These are phyloP conservation scores for Globisporangium cederbergense DNA, from an alignment of 352 stramenopile genomes.

Conservation along the genomic window DNA sequence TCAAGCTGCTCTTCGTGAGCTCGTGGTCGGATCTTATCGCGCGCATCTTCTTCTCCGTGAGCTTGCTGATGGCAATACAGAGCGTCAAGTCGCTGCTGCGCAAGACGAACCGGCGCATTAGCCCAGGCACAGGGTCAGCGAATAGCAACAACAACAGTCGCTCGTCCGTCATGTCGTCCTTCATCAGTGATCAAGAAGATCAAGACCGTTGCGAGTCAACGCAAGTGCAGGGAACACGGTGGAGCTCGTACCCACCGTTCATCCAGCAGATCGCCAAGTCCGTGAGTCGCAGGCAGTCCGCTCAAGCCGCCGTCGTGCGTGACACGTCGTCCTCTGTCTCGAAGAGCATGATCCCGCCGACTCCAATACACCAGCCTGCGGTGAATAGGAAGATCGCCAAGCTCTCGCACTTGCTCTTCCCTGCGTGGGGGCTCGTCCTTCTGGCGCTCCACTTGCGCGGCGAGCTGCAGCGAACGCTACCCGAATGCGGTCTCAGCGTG, in stretches of 20 bases:
- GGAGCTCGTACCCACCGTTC: not conserved
- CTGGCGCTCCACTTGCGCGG: conserved; percentile 22
- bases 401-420: conserved; percentile 18
- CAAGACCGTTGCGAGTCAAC: not conserved
- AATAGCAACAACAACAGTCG: not conserved
- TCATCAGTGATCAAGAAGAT: not conserved
- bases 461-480: not conserved
- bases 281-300: not conserved
- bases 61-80: conserved; percentile 28
- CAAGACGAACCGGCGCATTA: not conserved
- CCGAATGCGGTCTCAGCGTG: conserved; percentile 24
- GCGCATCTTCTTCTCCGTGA: conserved; percentile 34
- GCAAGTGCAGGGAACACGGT: not conserved
- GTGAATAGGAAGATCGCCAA: conserved; percentile 1
- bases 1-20: conserved; percentile 23
- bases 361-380: not conserved
- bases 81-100: conserved; percentile 30
- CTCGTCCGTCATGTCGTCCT: not conserved
- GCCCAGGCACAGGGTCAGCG: not conserved
- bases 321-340: not conserved
- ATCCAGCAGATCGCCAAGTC: not conserved
- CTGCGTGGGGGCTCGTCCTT: conserved; percentile 19
- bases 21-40: conserved; percentile 33
- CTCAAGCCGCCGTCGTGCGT: not conserved
- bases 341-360: conserved; percentile 5